Conservation (phyloP, 768 basidiomycete species). For the Rhodotorula graminis region DNA sequence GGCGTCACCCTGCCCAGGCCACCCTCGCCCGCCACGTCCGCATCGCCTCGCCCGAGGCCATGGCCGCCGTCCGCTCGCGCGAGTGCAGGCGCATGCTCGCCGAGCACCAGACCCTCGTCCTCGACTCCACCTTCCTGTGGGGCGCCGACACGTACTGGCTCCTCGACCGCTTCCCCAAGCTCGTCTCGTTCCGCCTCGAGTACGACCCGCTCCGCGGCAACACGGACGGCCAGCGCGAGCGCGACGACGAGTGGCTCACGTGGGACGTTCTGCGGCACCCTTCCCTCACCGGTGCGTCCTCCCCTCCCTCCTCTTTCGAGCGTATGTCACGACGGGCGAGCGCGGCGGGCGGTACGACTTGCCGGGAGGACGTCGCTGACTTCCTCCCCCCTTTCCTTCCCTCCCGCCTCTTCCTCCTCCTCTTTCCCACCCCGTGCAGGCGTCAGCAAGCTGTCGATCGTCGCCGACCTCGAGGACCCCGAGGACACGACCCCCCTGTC, state of each 20-base stretch:
- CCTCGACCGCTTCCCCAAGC: slow-evolving; percentile 20
- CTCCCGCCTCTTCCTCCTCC: too few relatives aligned
- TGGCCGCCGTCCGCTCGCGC: slow-evolving; percentile 20
- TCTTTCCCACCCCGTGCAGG: not conserved
- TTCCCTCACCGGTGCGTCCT: slow-evolving; percentile 5
- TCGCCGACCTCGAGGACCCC: slow-evolving; percentile 25
- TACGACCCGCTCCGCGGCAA: slow-evolving; percentile 22
- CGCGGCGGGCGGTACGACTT: too few relatives aligned
- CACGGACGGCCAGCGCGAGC: slow-evolving; percentile 19
- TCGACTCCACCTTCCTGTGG: slow-evolving; percentile 19
- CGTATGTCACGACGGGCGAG: not conserved
- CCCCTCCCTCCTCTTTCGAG: not conserved
- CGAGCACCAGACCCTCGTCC: slow-evolving; percentile 2
- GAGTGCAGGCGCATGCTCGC: slow-evolving; percentile 18
- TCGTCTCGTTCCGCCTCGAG: slow-evolving; percentile 16
- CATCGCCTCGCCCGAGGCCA: slow-evolving; percentile 1
- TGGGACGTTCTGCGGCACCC: slow-evolving; percentile 33
- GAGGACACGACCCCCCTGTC: slow-evolving; percentile 9
- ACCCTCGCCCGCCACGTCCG: slow-evolving; percentile 20
- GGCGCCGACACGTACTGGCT: slow-evolving; percentile 29
- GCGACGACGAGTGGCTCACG: slow-evolving; percentile 29
- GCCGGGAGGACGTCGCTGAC: too few relatives aligned
- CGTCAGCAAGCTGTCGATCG: slow-evolving; percentile 19
- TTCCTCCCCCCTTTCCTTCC: too few relatives aligned
- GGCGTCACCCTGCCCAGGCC: slow-evolving; percentile 17